Evolutionary conservation across 768 basidiomycete genomes (phyloP), one percentile per base, ranked within the genome.

Genomic region (Russula dissimulans): DNA sequence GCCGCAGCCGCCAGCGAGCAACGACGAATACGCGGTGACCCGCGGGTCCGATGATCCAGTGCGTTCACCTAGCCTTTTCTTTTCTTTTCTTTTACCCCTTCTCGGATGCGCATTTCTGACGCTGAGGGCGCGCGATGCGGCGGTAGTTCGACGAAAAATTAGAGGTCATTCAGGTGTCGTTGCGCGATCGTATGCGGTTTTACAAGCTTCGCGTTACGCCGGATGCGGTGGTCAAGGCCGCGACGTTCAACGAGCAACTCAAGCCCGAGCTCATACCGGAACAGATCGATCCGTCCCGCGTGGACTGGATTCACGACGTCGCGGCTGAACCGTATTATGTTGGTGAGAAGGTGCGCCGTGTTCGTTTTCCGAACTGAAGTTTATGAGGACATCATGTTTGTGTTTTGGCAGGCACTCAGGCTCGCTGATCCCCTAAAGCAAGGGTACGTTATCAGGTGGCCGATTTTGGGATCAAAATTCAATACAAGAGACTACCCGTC

Each of bases 241-340:
- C 85, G 5, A 83, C 81, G 11, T 92, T 87, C 71, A 97, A 95
- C 68, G 83, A 83, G 60, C 85, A 86, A 61, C 90, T 92, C 70
- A 82, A 83, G 68, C 87, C 91, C 3, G 91, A 95, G 68, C 81
- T 81, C n/a, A 91, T 97, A 41, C 79, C 84, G 7, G 91, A 92
- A 63, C 79, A 82, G 51, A 91, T 91, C 66, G 95, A 95, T 69
- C 84, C 87, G 11, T 89, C 83, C 69, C 77, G 82, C 46, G 79
- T 91, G 10, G 89, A 95, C 52, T 98, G 95, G 95, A 85, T 92
- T 32, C 79, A 82, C 22, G 72, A 76, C 1, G 66, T 73, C 5
- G 73, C 77, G 15, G 69, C 72, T 14, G 78, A 83, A 31, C 80
- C 83, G 15, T 75, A 79, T 53, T 71, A 88, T 31, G 77, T 90